phyloP scores from a whole-genome alignment of 768 basidiomycete species.

The Auricularia auricula-judae region DNA sequence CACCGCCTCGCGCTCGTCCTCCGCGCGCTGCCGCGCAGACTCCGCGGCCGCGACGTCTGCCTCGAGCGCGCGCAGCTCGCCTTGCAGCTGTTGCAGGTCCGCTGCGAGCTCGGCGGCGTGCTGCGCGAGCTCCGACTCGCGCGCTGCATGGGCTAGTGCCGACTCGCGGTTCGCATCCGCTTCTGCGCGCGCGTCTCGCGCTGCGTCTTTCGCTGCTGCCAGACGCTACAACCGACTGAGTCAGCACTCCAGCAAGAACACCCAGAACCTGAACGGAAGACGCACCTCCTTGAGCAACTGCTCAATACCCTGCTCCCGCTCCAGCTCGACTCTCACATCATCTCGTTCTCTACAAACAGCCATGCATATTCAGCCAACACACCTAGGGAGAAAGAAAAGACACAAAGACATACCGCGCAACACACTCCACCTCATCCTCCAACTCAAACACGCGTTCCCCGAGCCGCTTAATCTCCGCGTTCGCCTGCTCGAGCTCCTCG shows the following conservation, averaged over 20 bases:
- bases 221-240: slow-evolving; percentile 48
- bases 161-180: slow-evolving; percentile 37
- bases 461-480: slow-evolving; percentile 68
- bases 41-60: slow-evolving; percentile 67
- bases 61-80: slow-evolving; percentile 54
- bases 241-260: neutral
- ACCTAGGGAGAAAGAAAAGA: neutral
- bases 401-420: neutral
- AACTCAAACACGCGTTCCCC: slow-evolving; percentile 68
- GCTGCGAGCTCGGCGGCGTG: neutral
- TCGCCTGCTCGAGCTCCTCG: slow-evolving; percentile 67
- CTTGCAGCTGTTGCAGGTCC: slow-evolving; percentile 36
- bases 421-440: slow-evolving; percentile 75
- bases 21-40: slow-evolving; percentile 42
- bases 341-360: slow-evolving; percentile 52
- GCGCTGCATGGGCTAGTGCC: neutral
- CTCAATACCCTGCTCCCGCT: slow-evolving; percentile 53
- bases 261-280: neutral
- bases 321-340: slow-evolving; percentile 72
- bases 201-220: slow-evolving; percentile 45
- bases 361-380: neutral
- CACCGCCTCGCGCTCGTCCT: slow-evolving; percentile 44
- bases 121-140: neutral
- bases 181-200: slow-evolving; percentile 48
- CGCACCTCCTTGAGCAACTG: slow-evolving; percentile 73